Conservation (phyloP, 345 rosid genomes). For the Laguncularia racemosa region DNA sequence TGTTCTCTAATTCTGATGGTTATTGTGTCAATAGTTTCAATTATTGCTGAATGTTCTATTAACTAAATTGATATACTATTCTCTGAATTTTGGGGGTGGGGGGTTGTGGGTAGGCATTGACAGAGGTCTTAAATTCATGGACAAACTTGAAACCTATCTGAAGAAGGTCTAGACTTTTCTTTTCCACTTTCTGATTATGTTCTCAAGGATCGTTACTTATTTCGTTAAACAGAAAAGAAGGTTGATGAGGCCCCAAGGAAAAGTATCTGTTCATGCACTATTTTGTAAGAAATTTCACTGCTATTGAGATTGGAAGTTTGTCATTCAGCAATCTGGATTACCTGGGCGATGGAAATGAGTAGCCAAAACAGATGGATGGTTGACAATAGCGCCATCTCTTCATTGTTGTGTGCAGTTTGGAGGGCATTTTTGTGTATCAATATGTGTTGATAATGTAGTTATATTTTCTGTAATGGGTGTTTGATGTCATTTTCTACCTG, state of each 20-base stretch:
- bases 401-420: slow-evolving; percentile 11
- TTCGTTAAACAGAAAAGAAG: slow-evolving; percentile 54
- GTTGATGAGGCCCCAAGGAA: slow-evolving; percentile 54
- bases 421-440: slow-evolving; percentile 23
- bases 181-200: not conserved
- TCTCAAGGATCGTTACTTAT: not conserved
- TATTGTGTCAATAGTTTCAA: no score
- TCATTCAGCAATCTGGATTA: slow-evolving; percentile 9
- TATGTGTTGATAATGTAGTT: slow-evolving; percentile 23
- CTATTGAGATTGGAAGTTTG: slow-evolving; percentile 9
- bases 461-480: slow-evolving; percentile 22
- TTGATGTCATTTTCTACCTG: slow-evolving; percentile 18
- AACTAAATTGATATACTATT: no score
- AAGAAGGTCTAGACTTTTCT: not conserved
- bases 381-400: slow-evolving; percentile 21
- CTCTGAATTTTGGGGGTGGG: no score
- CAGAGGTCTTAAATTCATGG: no score
- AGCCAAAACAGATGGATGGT: slow-evolving; percentile 23
- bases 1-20: no score
- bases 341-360: slow-evolving; percentile 11
- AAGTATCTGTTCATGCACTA: slow-evolving; percentile 56
- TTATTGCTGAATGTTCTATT: no score
- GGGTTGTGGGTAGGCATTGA: no score
- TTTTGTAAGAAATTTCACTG: slow-evolving; percentile 36
- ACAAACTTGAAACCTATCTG: no score